Evolutionary conservation across 257 asterid genomes (phyloP), one percentile per base, ranked within the genome.

Genomic region (Ilex asprella): DNA sequence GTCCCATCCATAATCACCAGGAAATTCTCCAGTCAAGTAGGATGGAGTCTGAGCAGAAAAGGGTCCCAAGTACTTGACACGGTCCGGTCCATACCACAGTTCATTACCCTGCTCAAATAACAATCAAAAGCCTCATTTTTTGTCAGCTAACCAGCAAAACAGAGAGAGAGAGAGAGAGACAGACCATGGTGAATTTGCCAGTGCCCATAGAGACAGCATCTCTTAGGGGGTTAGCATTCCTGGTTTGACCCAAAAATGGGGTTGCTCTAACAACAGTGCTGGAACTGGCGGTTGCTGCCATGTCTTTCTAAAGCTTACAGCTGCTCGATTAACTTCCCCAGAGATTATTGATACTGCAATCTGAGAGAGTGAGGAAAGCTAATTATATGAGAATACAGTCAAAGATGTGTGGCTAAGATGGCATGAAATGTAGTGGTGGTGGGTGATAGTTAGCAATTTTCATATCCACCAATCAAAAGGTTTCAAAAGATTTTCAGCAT

Each of bases 1-100:
- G 51, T 76, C 81, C 78, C 81, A 69, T 15, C 75, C 81, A 10
- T 76, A 72, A 46, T 76, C 81, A 10, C 75, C 74, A 5, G 76
- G 74, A 49, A 75, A 75, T 60, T 75, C 74, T 13, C 80, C 75
- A 7, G 73, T 75, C 30, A 71, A 60, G 66, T 75, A 75, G 35
- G 68, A 59, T 3, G 77, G 77, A 2, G 77, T 35, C 73, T 75
- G 66, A 27, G 63, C 70, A 9, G 75, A 74, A 58, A 74, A 65
- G 16, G 79, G 75, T 0, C 73, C 79, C 44, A 74, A 65, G 69
- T 74, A 74, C 64, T 69, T 69, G 7, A 61, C 79, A n/a, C 75
- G 66, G 56, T 74, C 75, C 0, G 75, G 70, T 27, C 75, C 73
- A 12, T 65, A 65, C 79, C 70, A 70, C 52, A 46, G n/a, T 46